These are phyloP conservation scores for Leishmania tropica DNA, from an alignment of 208 protist genomes.

Conservation along the genomic window DNA sequence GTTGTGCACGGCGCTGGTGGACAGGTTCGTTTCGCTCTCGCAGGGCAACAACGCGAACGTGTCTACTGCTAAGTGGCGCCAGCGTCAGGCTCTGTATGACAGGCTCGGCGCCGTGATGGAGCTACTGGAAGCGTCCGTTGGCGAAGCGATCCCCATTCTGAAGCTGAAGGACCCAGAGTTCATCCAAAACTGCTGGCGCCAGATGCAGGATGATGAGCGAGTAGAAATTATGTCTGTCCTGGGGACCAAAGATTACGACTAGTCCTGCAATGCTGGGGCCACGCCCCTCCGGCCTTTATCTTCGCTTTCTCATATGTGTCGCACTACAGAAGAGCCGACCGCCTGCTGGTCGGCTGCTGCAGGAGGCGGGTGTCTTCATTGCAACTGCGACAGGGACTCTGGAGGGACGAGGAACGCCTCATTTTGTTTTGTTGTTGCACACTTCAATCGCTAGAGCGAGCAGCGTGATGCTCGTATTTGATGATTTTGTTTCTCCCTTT, in stretches of 20 bases:
- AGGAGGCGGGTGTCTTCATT: not conserved
- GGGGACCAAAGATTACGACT: slow-evolving; percentile 36
- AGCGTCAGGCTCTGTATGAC: slow-evolving; percentile 79
- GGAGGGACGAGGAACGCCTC: not conserved
- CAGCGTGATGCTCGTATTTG: not conserved
- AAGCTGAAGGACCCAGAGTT: slow-evolving; percentile 80
- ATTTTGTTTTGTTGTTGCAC: not conserved
- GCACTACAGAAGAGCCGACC: not conserved
- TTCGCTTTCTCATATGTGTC: not conserved
- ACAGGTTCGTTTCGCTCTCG: slow-evolving; percentile 81
- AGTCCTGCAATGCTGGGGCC: not conserved
- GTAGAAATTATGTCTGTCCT: slow-evolving; percentile 81
- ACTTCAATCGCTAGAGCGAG: not conserved
- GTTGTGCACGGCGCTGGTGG: slow-evolving; percentile 88
- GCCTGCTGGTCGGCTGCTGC: not conserved
- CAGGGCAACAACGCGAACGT: slow-evolving; percentile 74
- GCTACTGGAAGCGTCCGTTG: slow-evolving; percentile 86
- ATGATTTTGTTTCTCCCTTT: not conserved
- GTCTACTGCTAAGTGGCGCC: slow-evolving; percentile 88
- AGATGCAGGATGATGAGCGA: slow-evolving; percentile 86
- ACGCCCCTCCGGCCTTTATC: not conserved
- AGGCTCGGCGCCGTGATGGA: slow-evolving; percentile 87
- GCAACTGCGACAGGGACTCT: not conserved
- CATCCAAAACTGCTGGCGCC: slow-evolving; percentile 79
- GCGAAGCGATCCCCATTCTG: slow-evolving; percentile 85